Percentiles rank a stretch among this genome's conserved stretches.
Conservation (phyloP, 768 basidiomycete species). For the Hygrocybe coccinea region DNA sequence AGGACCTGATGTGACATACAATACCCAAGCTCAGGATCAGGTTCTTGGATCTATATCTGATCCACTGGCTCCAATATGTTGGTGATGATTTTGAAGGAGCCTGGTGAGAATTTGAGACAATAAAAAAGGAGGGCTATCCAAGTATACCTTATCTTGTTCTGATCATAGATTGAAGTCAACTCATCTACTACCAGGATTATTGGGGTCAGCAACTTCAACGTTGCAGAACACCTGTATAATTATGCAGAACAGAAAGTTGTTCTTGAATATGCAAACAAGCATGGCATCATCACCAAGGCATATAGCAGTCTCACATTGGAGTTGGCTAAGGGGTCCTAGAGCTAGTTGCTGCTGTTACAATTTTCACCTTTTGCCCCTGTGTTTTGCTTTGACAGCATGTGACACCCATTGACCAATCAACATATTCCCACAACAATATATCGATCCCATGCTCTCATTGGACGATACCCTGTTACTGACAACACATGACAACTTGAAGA, state of each 20-base stretch:
- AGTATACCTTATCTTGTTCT: background rate
- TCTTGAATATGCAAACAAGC: constrained; percentile 44
- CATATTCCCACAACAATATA: no score
- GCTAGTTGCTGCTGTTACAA: no score
- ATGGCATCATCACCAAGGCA: constrained; percentile 52
- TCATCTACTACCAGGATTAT: constrained; percentile 46
- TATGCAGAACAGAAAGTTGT: constrained; percentile 43
- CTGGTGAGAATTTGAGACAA: constrained; percentile 32
- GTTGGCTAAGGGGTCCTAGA: no score
- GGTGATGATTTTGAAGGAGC: constrained; percentile 16
- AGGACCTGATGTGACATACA: constrained; percentile 20
- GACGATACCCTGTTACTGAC: no score
- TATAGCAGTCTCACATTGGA: constrained; percentile 55
- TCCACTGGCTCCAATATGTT: constrained; percentile 45
- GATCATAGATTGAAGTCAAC: constrained; percentile 1
- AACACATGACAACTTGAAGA: no score
- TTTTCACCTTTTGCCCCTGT: no score
- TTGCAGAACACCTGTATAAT: constrained; percentile 56
- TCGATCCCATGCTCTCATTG: no score
- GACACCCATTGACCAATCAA: no score
- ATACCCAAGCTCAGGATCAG: constrained; percentile 59
- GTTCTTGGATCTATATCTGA: constrained; percentile 66
- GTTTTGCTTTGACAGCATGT: no score
- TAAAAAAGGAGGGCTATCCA: constrained; percentile 1
- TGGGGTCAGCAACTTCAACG: constrained; percentile 65